A percentile compares a stretch with the other conserved stretches of the same genome.
Conservation (phyloP, 2,329 filamentous ascomycete genomes). For the Neurospora crassa region DNA sequence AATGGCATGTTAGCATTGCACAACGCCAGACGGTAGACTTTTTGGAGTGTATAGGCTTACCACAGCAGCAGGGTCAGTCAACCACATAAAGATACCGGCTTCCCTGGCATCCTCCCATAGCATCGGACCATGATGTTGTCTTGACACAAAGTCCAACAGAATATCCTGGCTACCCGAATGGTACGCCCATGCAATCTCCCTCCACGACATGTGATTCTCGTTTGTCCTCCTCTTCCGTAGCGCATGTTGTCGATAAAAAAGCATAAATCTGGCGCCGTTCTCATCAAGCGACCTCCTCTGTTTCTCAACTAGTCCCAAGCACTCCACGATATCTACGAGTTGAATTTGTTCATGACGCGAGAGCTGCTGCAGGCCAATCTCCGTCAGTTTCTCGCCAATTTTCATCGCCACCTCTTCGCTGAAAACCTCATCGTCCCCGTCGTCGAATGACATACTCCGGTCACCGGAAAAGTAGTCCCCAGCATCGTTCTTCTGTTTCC, state of each 20-base stretch:
- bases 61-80: slow-evolving; percentile 66
- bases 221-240: slow-evolving; percentile 57
- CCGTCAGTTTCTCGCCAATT: slow-evolving; percentile 69
- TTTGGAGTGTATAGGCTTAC: slow-evolving; percentile 37
- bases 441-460: slow-evolving; percentile 28
- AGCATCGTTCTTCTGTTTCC: slow-evolving; percentile 19
- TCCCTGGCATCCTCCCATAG: slow-evolving; percentile 79
- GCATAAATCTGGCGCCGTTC: slow-evolving; percentile 77
- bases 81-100: slow-evolving; percentile 91
- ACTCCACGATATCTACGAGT: slow-evolving; percentile 75
- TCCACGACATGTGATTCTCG: slow-evolving; percentile 59
- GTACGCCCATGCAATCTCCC: slow-evolving; percentile 79
- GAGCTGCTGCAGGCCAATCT: slow-evolving; percentile 65
- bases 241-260: slow-evolving; percentile 77
- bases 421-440: slow-evolving; percentile 50
- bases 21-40: not conserved
- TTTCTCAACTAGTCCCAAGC: slow-evolving; percentile 72
- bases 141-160: slow-evolving; percentile 69
- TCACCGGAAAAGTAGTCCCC: slow-evolving; percentile 27
- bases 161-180: slow-evolving; percentile 85
- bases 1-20: not conserved
- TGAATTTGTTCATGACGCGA: slow-evolving; percentile 82
- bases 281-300: slow-evolving; percentile 84
- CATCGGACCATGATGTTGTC: slow-evolving; percentile 70
- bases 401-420: slow-evolving; percentile 59